Evolutionary conservation across 352 stramenopile species (phyloP), one percentile per base, ranked within the genome.

Genomic region (Pythium pyrilobum): DNA sequence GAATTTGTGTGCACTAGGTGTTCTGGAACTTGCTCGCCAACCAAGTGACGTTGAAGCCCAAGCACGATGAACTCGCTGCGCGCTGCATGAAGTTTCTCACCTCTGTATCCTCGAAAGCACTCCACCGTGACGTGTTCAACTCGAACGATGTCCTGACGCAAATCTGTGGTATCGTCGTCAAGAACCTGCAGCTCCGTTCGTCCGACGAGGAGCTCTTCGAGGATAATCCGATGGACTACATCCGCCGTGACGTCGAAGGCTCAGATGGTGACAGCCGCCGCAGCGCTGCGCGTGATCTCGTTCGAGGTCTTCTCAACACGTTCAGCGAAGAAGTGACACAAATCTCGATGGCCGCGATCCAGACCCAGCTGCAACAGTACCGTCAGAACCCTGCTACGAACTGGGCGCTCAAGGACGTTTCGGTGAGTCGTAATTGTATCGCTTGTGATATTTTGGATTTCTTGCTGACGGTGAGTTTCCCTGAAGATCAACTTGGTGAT

Each of bases 141-240:
- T 78, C 85, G 10, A 66, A 73, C 10, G 74, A 90, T 33, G 74
- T 96, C 20, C 56, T 92, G 23, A 72, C 73, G 0, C 75, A 99
- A 60, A 96, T 99, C 43, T 92, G 98, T 56, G 77, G 93, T 11
- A 99, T 99, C 66, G 95, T 99, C 9, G 94, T 99, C 44, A 97
- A 94, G 13, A 99, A 99, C 69, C 56, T 99, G 31, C 92, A 88
- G 54, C 83, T 99, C 51, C 88, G 96, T n/a, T 93, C 98, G 38
- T 87, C 75, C 11, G 87, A 96, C 47, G 97, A 99, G 63, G 96
- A 99, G 69, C 73, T 97, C 20, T 99, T 99, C 61, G 97, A 99
- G 63, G 96, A 99, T 66, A 97, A 99, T 67, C 95, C 96, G 7
- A 89, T 96, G 57, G 96, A 99, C 52, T 99, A 98, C 73, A 98